phyloP scores from a whole-genome alignment of 495 filamentous ascomycete species.

The Penicillium macrosclerotiorum region DNA sequence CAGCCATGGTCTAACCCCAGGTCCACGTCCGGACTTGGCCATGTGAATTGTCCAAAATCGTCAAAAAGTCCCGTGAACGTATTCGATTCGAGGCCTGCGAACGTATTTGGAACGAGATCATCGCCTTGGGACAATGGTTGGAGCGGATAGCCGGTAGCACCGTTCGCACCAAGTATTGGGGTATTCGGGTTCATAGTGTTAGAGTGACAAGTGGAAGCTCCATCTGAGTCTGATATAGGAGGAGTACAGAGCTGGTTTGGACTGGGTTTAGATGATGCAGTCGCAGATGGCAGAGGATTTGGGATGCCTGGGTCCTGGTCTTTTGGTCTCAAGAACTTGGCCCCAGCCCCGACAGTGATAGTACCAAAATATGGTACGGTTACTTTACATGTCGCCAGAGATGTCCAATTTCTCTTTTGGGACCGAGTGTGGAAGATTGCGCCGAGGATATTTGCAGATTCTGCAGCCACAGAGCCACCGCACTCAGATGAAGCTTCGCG shows the following conservation, averaged over 20 bases:
- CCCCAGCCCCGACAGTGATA: constrained; percentile 31
- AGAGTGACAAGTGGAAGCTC: constrained; percentile 1
- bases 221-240: constrained; percentile 21
- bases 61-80: constrained; percentile 21
- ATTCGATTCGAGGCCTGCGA: constrained; percentile 19
- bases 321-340: constrained; percentile 21
- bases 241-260: constrained; percentile 26
- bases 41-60: constrained; percentile 24
- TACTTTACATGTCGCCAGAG: constrained; percentile 25
- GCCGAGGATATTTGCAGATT: constrained; percentile 46
- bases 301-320: neutral
- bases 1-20: constrained; percentile 40
- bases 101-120: constrained; percentile 7
- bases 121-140: constrained; percentile 18
- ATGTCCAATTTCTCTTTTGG: constrained; percentile 1
- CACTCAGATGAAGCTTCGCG: constrained; percentile 35
- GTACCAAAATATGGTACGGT: constrained; percentile 48
- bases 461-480: constrained; percentile 48
- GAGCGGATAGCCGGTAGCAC: constrained; percentile 3
- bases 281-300: neutral
- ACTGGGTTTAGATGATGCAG: neutral
- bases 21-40: constrained; percentile 27
- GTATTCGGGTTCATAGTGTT: neutral
- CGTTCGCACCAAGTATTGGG: neutral
- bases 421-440: constrained; percentile 22